A percentile compares a stretch with the other conserved stretches of the same genome.
phyloP scores from a whole-genome alignment of 805 yeast species.

The Phaffomyces antillensis region DNA sequence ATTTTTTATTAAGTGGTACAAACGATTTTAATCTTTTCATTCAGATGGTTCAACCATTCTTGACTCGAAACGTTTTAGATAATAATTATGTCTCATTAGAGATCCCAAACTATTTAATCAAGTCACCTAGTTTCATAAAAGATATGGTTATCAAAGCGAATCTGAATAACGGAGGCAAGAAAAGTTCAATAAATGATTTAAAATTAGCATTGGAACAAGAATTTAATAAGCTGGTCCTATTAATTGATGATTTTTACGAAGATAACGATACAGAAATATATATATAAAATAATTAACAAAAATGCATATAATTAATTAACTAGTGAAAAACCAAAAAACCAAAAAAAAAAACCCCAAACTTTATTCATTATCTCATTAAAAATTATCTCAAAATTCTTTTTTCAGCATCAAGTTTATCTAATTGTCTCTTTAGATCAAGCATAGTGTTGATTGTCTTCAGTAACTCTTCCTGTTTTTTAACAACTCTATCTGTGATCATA shows the following conservation, averaged over 20 bases:
- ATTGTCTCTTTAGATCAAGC: conserved; percentile 78
- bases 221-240: neutral
- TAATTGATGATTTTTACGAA: conserved; percentile 6
- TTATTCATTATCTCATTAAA: neutral
- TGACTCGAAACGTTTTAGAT: conserved; percentile 7
- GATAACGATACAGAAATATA: neutral
- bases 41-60: conserved; percentile 9
- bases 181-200: neutral
- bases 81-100: conserved; percentile 5
- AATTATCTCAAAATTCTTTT: conserved; percentile 37
- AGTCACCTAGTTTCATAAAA: conserved; percentile 11
- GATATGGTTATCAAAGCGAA: conserved; percentile 13
- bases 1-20: conserved; percentile 13
- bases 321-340: neutral
- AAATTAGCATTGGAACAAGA: neutral
- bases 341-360: no score
- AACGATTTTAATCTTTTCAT: conserved; percentile 10
- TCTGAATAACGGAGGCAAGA: conserved; percentile 6
- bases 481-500: conserved; percentile 77
- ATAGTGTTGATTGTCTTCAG: conserved; percentile 62
- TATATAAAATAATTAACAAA: neutral
- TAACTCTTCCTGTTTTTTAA: conserved; percentile 69
- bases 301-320: no score
- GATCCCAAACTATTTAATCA: conserved; percentile 10
- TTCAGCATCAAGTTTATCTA: conserved; percentile 84